Base-by-base conservation (phyloP, 2,329 filamentous ascomycete genomes). In the Periglandula ipomoeae region DNA sequence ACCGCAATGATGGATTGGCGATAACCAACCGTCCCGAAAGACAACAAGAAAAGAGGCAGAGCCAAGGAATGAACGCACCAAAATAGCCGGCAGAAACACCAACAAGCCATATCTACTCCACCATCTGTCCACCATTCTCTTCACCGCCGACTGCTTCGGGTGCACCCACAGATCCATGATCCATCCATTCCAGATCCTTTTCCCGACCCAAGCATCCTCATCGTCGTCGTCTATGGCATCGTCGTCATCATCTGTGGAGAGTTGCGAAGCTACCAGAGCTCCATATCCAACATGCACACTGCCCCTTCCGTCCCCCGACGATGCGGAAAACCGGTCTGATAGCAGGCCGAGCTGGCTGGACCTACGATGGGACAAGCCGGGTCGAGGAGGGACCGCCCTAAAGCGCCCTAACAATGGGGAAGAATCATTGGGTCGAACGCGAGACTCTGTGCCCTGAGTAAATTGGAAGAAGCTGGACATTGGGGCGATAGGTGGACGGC, bases 381-480 rank as follows among this genome's bases (percentile, higher is more conserved):
- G 62, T 22, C 66, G 66, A 23, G 70, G 67, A 7, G 78, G 78
- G 17, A 84, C 78, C 51, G 81, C 81, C 52, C 81, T 78, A 65
- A 81, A 85, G 35, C 81, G 78, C 53, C 81, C 81, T 2, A 84
- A 74, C 8, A 84, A 66, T 22, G 81, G 79, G 17, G 80, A 78
- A 38, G 77, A 68, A 58, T 82, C 75, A 56, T 69, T 70, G 50
- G 71, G 71, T 45, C 71, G 71, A 52, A 70, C 67, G 57, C 70
- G 73, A 53, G 78, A 74, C 66, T 84, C 81, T 59, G 69, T 74
- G 63, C 81, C 81, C 59, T 81, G 80, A 53, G 81, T 81, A 66
- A 85, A 85, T 62, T 76, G 72, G 67, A 85, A 84, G 71, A 84
- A 81, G 59, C 74, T 72, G 60, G 81, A 78, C 79, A 84, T 83